These are phyloP conservation scores for Gilbertella persicaria DNA, from an alignment of 371 early-diverging fungal species.

Conservation along the genomic window DNA sequence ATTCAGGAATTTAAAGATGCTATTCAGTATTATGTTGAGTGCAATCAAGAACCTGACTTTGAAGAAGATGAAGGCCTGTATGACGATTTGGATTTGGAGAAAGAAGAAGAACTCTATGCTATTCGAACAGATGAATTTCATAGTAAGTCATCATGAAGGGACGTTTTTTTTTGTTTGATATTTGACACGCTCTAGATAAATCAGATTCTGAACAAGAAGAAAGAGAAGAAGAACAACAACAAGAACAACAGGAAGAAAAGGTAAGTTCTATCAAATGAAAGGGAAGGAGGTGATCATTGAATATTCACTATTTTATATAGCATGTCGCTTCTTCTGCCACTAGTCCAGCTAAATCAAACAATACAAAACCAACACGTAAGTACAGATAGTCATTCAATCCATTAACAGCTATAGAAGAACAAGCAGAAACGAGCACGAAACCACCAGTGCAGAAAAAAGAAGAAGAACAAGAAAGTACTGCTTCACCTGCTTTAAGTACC, in stretches of 20 bases:
- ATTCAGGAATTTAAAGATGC: slow-evolving; percentile 57
- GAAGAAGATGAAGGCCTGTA: slow-evolving; percentile 92
- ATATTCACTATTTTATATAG: too few relatives aligned
- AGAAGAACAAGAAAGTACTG: too few relatives aligned
- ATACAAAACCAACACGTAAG: too few relatives aligned
- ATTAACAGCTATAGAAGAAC: too few relatives aligned
- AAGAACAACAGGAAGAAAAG: slow-evolving; percentile 6
- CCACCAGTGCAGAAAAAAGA: too few relatives aligned
- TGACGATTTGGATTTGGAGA: slow-evolving; percentile 90
- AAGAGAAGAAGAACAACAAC: slow-evolving; percentile 31
- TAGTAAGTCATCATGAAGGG: slow-evolving; percentile 19
- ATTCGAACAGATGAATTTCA: slow-evolving; percentile 57
- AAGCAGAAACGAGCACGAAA: too few relatives aligned
- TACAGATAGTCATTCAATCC: too few relatives aligned
- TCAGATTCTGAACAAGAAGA: slow-evolving; percentile 32
- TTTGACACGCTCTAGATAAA: too few relatives aligned
- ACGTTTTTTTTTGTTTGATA: background rate
- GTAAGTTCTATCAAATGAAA: background rate
- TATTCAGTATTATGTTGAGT: slow-evolving; percentile 89
- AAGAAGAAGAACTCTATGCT: slow-evolving; percentile 80
- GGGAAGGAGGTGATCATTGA: background rate
- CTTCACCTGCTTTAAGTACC: background rate
- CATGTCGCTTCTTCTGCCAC: too few relatives aligned
- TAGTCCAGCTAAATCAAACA: too few relatives aligned
- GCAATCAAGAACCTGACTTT: slow-evolving; percentile 87